Conservation (phyloP, 345 rosid species). For the Lepidium sativum region DNA sequence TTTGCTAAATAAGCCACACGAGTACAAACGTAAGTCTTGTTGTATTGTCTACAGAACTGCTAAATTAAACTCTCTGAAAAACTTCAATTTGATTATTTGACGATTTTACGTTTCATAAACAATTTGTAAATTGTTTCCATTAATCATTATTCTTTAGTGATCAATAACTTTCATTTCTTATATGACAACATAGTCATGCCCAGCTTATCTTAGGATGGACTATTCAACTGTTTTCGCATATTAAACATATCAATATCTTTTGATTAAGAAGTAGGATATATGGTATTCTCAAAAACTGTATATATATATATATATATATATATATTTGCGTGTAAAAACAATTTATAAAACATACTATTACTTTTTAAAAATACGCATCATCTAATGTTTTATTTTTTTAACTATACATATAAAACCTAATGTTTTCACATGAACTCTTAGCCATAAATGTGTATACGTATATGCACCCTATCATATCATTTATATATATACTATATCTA, state of each 20-base stretch:
- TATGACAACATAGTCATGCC: no score
- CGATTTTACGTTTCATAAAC: neutral
- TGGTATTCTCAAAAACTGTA: no score
- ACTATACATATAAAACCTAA: neutral
- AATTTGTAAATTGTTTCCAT: neutral
- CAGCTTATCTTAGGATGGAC: no score
- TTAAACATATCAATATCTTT: no score
- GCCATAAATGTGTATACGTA: no score
- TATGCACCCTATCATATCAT: no score
- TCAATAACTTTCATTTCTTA: neutral
- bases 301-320: no score
- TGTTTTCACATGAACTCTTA: neutral
- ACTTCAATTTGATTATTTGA: neutral
- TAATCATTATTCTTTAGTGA: neutral
- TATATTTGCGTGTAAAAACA: no score
- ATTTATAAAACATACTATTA: neutral
- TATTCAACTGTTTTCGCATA: no score
- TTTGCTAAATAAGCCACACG: neutral
- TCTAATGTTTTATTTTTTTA: no score
- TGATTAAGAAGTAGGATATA: neutral
- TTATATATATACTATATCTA: neutral
- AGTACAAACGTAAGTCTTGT: neutral
- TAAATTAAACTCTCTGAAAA: neutral
- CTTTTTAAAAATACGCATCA: no score
- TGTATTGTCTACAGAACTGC: constrained; percentile 3